Percentiles rank a stretch among this genome's conserved stretches.
phyloP scores from a whole-genome alignment of 495 filamentous ascomycete genomes.

The Thermothielavioides terrestris region DNA sequence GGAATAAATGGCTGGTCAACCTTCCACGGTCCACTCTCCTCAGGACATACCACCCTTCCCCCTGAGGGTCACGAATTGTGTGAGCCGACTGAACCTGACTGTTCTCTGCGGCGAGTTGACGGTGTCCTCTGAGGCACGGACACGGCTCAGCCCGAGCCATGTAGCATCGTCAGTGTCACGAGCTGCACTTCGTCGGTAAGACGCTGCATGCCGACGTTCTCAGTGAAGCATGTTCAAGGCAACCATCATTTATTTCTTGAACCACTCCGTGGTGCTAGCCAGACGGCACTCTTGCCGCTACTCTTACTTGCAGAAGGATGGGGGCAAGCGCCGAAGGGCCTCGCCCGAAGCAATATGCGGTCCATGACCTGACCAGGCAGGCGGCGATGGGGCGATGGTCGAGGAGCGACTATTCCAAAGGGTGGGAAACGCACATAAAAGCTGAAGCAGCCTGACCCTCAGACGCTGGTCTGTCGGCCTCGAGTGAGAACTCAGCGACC shows the following conservation, averaged over 20 bases:
- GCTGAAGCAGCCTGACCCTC: background rate
- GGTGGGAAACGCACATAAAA: conserved; percentile 13
- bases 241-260: conserved; percentile 14
- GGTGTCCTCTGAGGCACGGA: conserved; percentile 16
- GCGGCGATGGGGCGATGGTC: conserved; percentile 8
- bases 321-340: background rate
- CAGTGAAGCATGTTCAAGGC: conserved; percentile 18
- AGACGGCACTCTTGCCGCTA: background rate
- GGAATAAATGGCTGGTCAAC: no score
- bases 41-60: background rate
- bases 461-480: conserved; percentile 6
- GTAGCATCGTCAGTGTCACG: conserved; percentile 24
- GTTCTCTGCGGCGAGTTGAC: conserved; percentile 10
- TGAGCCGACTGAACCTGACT: background rate
- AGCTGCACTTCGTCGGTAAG: conserved; percentile 19
- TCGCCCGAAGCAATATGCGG: conserved; percentile 11
- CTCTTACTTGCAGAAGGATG: background rate
- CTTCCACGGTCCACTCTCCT: background rate
- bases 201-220: conserved; percentile 5
- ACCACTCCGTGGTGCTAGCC: background rate
- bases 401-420: background rate
- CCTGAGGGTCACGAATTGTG: background rate
- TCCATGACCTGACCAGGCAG: conserved; percentile 6
- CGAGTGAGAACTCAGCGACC: no score
- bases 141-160: conserved; percentile 25